Percentiles rank a stretch among this genome's conserved stretches.
Evolutionary conservation across 106 monocot genomes (phyloP).

Genomic region (Posidonia australis): DNA sequence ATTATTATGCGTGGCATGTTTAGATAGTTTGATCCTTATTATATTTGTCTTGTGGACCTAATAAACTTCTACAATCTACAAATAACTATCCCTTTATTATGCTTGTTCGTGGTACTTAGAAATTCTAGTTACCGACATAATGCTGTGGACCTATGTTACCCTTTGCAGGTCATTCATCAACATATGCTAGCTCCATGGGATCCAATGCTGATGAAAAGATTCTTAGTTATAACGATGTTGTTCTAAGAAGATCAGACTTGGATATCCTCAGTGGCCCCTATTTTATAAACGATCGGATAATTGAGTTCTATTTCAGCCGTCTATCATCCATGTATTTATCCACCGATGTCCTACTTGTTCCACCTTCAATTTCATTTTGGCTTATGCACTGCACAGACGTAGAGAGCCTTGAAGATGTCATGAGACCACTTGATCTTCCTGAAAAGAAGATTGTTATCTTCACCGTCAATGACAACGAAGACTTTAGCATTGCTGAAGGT

Average conservation of each 20-base stretch:
- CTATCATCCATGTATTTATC: slow-evolving; percentile 5
- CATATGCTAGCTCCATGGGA: slow-evolving; percentile 7
- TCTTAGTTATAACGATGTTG: slow-evolving; percentile 38
- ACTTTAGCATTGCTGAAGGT: slow-evolving; percentile 27
- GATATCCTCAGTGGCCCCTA: slow-evolving; percentile 39
- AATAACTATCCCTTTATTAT: no score
- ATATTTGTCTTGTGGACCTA: no score
- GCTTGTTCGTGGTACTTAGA: no score
- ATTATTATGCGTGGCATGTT: no score
- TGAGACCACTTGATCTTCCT: slow-evolving; percentile 34
- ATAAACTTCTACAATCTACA: no score
- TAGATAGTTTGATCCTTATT: no score
- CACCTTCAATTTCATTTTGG: slow-evolving; percentile 50
- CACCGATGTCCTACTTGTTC: slow-evolving; percentile 28
- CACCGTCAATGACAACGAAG: slow-evolving; percentile 33
- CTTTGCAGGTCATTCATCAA: not conserved
- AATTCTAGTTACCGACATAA: no score
- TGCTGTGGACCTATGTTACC: no score
- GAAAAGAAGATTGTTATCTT: slow-evolving; percentile 28
- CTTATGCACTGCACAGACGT: slow-evolving; percentile 29
- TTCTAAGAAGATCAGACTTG: slow-evolving; percentile 37
- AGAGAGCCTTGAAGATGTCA: slow-evolving; percentile 13
- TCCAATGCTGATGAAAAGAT: slow-evolving; percentile 26
- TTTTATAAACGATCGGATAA: slow-evolving; percentile 49
- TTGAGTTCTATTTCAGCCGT: slow-evolving; percentile 45